Percentiles rank a stretch among this genome's conserved stretches.
phyloP scores from a whole-genome alignment of 1,139 yeast species.

The Yamadazyma dendronema region DNA sequence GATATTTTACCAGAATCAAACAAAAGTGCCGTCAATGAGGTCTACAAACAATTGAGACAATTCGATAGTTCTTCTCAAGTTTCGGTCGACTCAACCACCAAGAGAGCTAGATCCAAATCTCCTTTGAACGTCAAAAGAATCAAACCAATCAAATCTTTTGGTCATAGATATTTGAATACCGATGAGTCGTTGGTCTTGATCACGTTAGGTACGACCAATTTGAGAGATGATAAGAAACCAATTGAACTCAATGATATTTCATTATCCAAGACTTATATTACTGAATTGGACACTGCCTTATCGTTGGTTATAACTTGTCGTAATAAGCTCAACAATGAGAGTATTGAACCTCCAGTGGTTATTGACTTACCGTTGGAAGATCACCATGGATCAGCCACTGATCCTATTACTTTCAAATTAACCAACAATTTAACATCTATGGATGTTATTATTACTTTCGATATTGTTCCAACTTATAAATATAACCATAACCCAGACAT shows the following conservation, averaged over 20 bases:
- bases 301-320: slow-evolving; percentile 69
- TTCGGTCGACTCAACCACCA: slow-evolving; percentile 11
- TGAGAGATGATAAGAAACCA: slow-evolving; percentile 58
- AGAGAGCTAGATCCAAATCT: slow-evolving; percentile 26
- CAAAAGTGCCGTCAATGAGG: slow-evolving; percentile 34
- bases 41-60: slow-evolving; percentile 40
- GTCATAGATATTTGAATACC: slow-evolving; percentile 69
- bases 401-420: slow-evolving; percentile 77
- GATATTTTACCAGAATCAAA: slow-evolving; percentile 44
- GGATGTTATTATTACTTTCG: slow-evolving; percentile 70
- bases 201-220: slow-evolving; percentile 85
- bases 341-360: slow-evolving; percentile 62
- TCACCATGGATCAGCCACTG: slow-evolving; percentile 72
- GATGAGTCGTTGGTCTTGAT: slow-evolving; percentile 70
- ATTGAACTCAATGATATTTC: slow-evolving; percentile 65
- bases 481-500: slow-evolving; percentile 19
- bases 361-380: slow-evolving; percentile 86
- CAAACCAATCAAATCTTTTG: slow-evolving; percentile 75
- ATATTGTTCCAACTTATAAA: slow-evolving; percentile 88
- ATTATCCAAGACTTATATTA: slow-evolving; percentile 68
- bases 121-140: slow-evolving; percentile 27
- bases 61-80: slow-evolving; percentile 21
- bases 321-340: slow-evolving; percentile 37
- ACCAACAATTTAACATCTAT: slow-evolving; percentile 46
- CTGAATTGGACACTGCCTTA: slow-evolving; percentile 86